Conservation (phyloP, 768 basidiomycete genomes). For the Phylloporus rhodoxanthus region DNA sequence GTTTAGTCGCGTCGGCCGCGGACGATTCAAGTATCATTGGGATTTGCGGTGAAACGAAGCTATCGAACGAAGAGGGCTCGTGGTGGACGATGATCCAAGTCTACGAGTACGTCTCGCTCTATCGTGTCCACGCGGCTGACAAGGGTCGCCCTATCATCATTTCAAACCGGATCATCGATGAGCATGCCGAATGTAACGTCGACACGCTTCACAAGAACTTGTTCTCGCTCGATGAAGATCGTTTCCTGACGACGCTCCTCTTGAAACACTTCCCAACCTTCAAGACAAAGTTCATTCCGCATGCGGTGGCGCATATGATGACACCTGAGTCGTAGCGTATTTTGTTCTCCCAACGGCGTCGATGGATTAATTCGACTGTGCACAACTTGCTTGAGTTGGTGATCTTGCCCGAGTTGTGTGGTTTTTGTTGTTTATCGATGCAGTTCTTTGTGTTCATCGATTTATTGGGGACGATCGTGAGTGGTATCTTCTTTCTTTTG, state of each 20-base stretch:
- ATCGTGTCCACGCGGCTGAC: conserved; percentile 89
- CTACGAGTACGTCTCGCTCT: conserved; percentile 94
- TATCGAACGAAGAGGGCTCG: conserved; percentile 85
- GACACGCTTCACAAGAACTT: conserved; percentile 95
- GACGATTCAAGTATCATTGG: conserved; percentile 90
- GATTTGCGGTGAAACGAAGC: conserved; percentile 90
- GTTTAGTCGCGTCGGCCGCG: conserved; percentile 78
- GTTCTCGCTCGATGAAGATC: conserved; percentile 92
- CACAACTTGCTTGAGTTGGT: conserved; percentile 89
- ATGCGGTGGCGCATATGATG: conserved; percentile 82
- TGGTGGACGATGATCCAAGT: conserved; percentile 99
- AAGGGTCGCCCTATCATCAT: conserved; percentile 97
- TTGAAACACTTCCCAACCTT: conserved; percentile 95
- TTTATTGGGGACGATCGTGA: conserved; percentile 79
- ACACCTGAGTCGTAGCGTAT: conserved; percentile 88
- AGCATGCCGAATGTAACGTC: conserved; percentile 87
- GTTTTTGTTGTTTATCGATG: conserved; percentile 97
- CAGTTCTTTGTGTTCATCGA: conserved; percentile 91
- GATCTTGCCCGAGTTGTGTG: conserved; percentile 80
- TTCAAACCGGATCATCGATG: conserved; percentile 91
- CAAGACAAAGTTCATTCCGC: conserved; percentile 89
- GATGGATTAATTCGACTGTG: conserved; percentile 97
- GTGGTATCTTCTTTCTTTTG: conserved; percentile 32
- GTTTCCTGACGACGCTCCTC: conserved; percentile 85
- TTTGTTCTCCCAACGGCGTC: conserved; percentile 84